Base-by-base conservation (phyloP, 257 asterid genomes). In the Prunella vulgaris region DNA sequence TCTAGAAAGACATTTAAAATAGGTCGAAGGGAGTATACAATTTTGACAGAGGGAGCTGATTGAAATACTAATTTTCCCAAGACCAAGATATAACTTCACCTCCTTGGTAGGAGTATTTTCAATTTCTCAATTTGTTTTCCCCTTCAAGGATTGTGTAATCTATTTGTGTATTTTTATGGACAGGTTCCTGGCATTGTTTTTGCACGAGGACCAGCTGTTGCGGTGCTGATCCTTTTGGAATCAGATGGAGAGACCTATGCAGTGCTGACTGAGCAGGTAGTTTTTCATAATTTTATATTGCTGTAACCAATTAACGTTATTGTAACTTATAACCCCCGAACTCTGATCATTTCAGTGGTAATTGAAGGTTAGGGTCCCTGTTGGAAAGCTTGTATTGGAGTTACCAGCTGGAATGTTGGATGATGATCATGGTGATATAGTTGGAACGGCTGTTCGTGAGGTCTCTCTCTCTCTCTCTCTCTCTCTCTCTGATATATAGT, bases 391-490 rank as follows among this genome's bases (percentile, higher is more conserved):
- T 78, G 74, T 90, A 53, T 76, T 92, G 84, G 98, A 92, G 81
- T 77, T 92, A 63, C 98, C 98, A 10, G 98, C 98, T 30, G 98
- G 98, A 76, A 92, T 90, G 97, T 65, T 92, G 87, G 96, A 92
- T 69, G 95, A 88, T 77, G 96, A 86, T 80, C 83, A 84, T 67
- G 97, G 98, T 63, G 98, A 92, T 77, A 79, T 86, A 77, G 87
- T 80, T 70, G 97, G 98, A 80, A 90, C 97, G 44, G 98, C 98
- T 61, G 84, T 92, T 75, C 96, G 95, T 6, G 98, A 92, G 96
- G 98, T 89, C 80, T 71, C 77, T 78, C 61, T 77, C 77, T 57
- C 79, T 73, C 83, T 73, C 72, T 44, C 66, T 22, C 42, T 44
- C 48, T 52, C 51, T 3, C 42, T 32, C 22, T 3, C 18, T 20